Evolutionary conservation across 257 asterid species (phyloP), one percentile per base, ranked within the genome.

Genomic region (Voacanga thouarsii): DNA sequence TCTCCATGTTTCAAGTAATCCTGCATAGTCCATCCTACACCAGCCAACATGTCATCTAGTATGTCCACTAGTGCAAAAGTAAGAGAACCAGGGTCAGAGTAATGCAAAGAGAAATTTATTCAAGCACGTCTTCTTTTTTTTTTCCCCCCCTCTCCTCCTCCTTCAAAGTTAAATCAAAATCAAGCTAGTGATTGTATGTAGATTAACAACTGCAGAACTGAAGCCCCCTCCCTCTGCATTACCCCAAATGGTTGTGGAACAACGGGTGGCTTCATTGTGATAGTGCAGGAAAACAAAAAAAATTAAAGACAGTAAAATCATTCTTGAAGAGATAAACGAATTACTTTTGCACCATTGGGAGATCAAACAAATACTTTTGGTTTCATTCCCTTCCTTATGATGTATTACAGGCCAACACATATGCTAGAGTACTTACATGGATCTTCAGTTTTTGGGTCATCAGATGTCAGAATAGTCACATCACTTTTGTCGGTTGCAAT

Each of bases 1-100:
- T 95, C 97, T 82, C 99, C 97, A 33, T 93, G 80, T 85, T 91
- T 95, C 86, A 95, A 85, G 87, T 93, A 95, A 75, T 93, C 99
- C 86, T 93, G 99, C 97, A 95, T 95, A 24, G 93, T 88, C 98
- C 93, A 88, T 73, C 98, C 98, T 21, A 95, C 89, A 78, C 99
- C 97, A 57, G 98, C 89, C 83, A 95, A 85, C 98, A 95, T 91
- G 84, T 95, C 98, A 71, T 95, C 99, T 89, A 93, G 81, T 75
- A 95, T 89, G 86, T 95, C 98, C 94, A 95, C 98, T 94, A 88
- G 79, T 33, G 37, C 74, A 45, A 77, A 72, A 75, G 71, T 66
- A 57, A 81, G 56, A 44, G n/a, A 47, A 55, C 24, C 21, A 41
- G 53, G 74, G 26, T 80, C 49, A 84, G 76, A 30, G 53, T 67